Evolutionary conservation across 2,329 filamentous ascomycete genomes (phyloP).

Genomic region (Microascus cirrosus): DNA sequence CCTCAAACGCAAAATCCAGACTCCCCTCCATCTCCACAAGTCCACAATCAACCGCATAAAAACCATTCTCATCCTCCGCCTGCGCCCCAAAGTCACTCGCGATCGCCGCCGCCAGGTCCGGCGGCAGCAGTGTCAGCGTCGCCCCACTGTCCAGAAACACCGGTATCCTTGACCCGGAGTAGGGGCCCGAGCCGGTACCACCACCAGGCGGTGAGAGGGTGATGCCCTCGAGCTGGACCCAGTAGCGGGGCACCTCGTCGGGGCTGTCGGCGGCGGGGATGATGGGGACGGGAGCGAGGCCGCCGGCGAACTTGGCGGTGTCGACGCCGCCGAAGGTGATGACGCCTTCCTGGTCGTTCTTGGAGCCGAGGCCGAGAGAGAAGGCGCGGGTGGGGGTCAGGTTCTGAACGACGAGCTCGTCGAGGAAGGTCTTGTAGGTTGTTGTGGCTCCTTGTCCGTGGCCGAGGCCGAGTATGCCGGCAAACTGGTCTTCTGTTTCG

Average conservation of each 20-base stretch:
- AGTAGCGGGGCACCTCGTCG: constrained; percentile 40
- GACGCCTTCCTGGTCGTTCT: constrained; percentile 46
- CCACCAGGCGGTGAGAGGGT: constrained; percentile 22
- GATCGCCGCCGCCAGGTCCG: constrained; percentile 36
- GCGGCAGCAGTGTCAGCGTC: constrained; percentile 56
- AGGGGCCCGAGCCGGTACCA: constrained; percentile 13
- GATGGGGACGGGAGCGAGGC: constrained; percentile 50
- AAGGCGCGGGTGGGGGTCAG: constrained; percentile 51
- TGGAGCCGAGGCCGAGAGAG: constrained; percentile 53
- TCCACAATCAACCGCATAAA: constrained; percentile 33
- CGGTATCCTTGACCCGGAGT: constrained; percentile 27
- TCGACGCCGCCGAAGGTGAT: constrained; percentile 61
- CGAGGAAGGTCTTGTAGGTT: constrained; percentile 38
- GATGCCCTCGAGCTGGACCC: constrained; percentile 35
- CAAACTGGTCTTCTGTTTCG: constrained; percentile 31
- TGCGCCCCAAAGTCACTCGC: constrained; percentile 35
- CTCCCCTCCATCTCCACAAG: constrained; percentile 26
- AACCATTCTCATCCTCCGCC: constrained; percentile 25
- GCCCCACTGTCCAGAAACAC: constrained; percentile 64
- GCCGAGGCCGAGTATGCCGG: constrained; percentile 64
- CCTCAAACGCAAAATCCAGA: constrained; percentile 36
- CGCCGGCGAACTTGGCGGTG: constrained; percentile 50
- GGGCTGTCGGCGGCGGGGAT: constrained; percentile 42
- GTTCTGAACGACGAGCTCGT: constrained; percentile 36
- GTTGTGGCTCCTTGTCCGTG: constrained; percentile 41